These are phyloP conservation scores for Stagonosporopsis vannaccii DNA, from an alignment of 2,329 filamentous ascomycete genomes.

Conservation along the genomic window DNA sequence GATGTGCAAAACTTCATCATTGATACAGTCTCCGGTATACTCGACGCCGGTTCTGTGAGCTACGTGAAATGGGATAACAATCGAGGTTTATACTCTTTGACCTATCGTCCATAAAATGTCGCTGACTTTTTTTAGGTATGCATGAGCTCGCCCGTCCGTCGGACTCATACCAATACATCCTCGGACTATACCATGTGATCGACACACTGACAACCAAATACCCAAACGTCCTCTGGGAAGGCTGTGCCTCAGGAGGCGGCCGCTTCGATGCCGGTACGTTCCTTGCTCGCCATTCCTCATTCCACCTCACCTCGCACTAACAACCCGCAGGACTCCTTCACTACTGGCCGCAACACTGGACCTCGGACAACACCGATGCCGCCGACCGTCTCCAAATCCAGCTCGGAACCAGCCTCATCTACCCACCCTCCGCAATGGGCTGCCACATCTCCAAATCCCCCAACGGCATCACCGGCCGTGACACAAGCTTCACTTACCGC, in stretches of 20 bases:
- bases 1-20: constrained; percentile 72
- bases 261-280: constrained; percentile 63
- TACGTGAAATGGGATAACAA: constrained; percentile 77
- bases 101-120: background rate
- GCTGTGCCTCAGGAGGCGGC: constrained; percentile 70
- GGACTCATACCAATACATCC: constrained; percentile 66
- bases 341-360: constrained; percentile 72
- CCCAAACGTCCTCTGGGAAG: constrained; percentile 70
- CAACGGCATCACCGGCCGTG: constrained; percentile 64
- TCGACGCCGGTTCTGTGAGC: constrained; percentile 61
- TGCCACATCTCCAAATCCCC: constrained; percentile 70
- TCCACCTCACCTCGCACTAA: background rate
- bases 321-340: constrained; percentile 60
- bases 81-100: constrained; percentile 52
- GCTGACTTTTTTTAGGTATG: constrained; percentile 46
- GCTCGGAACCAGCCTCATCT: constrained; percentile 68
- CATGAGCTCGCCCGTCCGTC: constrained; percentile 65
- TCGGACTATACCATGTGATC: constrained; percentile 70
- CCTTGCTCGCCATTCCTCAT: no score
- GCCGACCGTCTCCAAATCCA: constrained; percentile 68
- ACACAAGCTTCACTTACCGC: constrained; percentile 65
- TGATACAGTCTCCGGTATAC: constrained; percentile 60
- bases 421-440: constrained; percentile 69
- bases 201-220: constrained; percentile 66
- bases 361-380: constrained; percentile 70